Conservation (phyloP, 768 basidiomycete genomes). For the Zangia roseola region DNA sequence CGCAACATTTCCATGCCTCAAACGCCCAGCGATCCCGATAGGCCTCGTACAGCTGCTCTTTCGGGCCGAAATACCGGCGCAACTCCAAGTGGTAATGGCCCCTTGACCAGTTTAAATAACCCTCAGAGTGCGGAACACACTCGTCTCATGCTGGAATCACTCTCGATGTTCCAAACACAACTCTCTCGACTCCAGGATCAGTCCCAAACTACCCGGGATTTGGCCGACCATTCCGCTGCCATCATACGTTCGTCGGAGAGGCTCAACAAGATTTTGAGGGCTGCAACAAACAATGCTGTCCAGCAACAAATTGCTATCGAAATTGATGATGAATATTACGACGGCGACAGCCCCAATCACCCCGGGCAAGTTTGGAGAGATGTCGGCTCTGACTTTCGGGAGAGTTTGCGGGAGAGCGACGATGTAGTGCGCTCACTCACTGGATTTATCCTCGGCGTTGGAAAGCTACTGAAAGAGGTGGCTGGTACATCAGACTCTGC, state of each 20-base stretch:
- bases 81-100: constrained; percentile 19
- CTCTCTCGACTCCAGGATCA: constrained; percentile 53
- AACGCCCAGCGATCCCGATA: constrained; percentile 16
- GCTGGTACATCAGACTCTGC: constrained; percentile 32
- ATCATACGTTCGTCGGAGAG: constrained; percentile 66
- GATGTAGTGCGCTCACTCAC: constrained; percentile 78
- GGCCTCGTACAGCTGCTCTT: constrained; percentile 7
- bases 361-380: constrained; percentile 62
- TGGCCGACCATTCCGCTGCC: constrained; percentile 59
- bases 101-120: constrained; percentile 7
- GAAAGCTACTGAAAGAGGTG: constrained; percentile 64
- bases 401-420: constrained; percentile 69
- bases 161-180: constrained; percentile 68
- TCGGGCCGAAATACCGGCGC: constrained; percentile 14
- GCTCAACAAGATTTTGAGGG: constrained; percentile 59
- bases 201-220: constrained; percentile 47
- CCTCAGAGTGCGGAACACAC: constrained; percentile 54
- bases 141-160: constrained; percentile 66
- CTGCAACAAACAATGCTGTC: constrained; percentile 55
- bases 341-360: constrained; percentile 30
- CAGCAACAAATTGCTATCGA: constrained; percentile 78
- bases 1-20: constrained; percentile 14
- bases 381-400: constrained; percentile 71
- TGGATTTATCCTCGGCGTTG: constrained; percentile 71
- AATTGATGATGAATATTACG: constrained; percentile 47